Evolutionary conservation across 2,329 filamentous ascomycete species (phyloP), one percentile per base, ranked within the genome.

Genomic region (Parastagonospora avenae): DNA sequence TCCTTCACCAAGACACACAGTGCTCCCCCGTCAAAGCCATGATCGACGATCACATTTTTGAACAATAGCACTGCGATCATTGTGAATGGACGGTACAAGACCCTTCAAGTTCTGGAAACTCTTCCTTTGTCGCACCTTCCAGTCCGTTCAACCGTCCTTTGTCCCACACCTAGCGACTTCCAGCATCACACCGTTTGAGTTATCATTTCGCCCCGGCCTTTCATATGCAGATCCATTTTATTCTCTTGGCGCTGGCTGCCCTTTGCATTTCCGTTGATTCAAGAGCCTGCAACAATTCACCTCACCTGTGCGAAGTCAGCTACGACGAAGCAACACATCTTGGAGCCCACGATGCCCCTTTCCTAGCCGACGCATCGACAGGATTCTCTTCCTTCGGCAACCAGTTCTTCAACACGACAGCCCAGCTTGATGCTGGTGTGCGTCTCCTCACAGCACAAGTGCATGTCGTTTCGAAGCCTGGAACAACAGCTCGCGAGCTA

Each of bases 291-390:
- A 92, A 93, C 76, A 92, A 92, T 77, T 90, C 87, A 1, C 87
- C 89, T 0, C 74, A 79, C 33, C 82, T 93, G 12, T 93, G 90
- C 78, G 8, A 38, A 7, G 36, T 76, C 76, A 56, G 84, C 84
- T 92, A 92, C 76, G 85, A 84, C 73, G 83, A 86, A 54, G 81
- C 93, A 55, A 91, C 88, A 1, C 82, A 92, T 72, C 82, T 92
- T 66, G 89, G 88, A 19, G 88, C 87, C 16, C 89, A 91, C 75
- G 82, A 91, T 74, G 85, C 83, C 52, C 79, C 88, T 6, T 92
- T 91, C 67, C 70, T 91, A 31, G 79, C 86, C 46, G 85, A 90
- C 64, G 71, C 74, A 14, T 81, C 79, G 52, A 86, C 83, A 0
- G 74, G 74, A 51, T 82, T 85, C 69, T 84, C 84, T 16, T 68